Percentiles rank a stretch among this genome's conserved stretches.
Conservation (phyloP, 1,284 basidiomycete species). For the Ustilago trichophora region DNA sequence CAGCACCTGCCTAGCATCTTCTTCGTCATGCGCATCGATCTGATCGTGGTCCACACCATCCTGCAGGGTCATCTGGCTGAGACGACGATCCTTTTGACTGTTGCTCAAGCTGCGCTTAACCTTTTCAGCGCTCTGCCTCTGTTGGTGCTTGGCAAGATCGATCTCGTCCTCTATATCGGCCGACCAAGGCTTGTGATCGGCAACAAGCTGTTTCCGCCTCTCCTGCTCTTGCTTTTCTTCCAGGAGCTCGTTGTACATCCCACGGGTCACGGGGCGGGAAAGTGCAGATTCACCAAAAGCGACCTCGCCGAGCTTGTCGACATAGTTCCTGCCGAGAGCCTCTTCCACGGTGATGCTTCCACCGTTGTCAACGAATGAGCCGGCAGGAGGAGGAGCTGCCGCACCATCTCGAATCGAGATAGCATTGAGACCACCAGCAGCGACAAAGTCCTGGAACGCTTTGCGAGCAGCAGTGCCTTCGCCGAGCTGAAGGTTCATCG, state of each 20-base stretch:
- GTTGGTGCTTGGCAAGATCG: constrained; percentile 6
- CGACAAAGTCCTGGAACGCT: constrained; percentile 55
- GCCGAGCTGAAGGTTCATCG: constrained; percentile 51
- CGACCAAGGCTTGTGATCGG: constrained; percentile 29
- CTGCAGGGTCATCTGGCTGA: constrained; percentile 40
- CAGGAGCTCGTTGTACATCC: constrained; percentile 48
- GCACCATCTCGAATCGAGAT: constrained; percentile 36
- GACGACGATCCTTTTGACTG: constrained; percentile 25
- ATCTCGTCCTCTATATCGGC: constrained; percentile 17
- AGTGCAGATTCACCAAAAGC: constrained; percentile 55
- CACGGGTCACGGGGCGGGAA: constrained; percentile 50
- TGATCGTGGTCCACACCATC: constrained; percentile 27
- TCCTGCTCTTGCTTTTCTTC: constrained; percentile 51
- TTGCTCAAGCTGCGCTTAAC: constrained; percentile 24
- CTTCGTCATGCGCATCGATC: constrained; percentile 10
- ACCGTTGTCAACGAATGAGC: constrained; percentile 9
- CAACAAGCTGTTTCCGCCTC: constrained; percentile 8
- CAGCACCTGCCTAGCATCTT: constrained; percentile 21
- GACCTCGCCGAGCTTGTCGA: constrained; percentile 54
- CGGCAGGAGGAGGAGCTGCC: background rate
- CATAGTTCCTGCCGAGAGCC: constrained; percentile 49
- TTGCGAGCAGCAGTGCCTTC: constrained; percentile 44
- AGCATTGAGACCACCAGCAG: constrained; percentile 47
- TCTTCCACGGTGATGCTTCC: constrained; percentile 38
- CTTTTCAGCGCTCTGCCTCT: constrained; percentile 1